A percentile compares a stretch with the other conserved stretches of the same genome.
phyloP scores from a whole-genome alignment of 2,329 filamentous ascomycete genomes.

The Emergomyces pasteurianus region DNA sequence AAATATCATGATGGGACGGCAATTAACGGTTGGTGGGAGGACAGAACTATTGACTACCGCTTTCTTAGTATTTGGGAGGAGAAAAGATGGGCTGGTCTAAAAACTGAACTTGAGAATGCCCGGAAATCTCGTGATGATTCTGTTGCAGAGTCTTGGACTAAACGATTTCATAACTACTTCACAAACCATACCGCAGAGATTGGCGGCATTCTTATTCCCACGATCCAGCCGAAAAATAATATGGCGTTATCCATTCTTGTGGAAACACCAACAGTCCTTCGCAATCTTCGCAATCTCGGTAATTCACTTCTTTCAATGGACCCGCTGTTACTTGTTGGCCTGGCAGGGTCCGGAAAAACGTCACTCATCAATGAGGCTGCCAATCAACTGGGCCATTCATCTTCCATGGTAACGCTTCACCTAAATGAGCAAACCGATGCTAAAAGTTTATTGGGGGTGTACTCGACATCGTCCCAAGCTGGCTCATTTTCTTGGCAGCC shows the following conservation, averaged over 20 bases:
- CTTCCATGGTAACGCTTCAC: slow-evolving; percentile 83
- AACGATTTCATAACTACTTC: slow-evolving; percentile 27
- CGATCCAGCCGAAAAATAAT: slow-evolving; percentile 27
- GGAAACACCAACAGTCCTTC: slow-evolving; percentile 57
- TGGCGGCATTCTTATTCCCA: slow-evolving; percentile 55
- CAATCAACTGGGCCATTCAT: slow-evolving; percentile 62
- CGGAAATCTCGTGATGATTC: slow-evolving; percentile 15
- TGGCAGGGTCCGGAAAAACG: slow-evolving; percentile 84
- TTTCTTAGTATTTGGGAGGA: slow-evolving; percentile 58
- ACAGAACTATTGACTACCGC: slow-evolving; percentile 60
- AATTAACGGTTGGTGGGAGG: slow-evolving; percentile 64
- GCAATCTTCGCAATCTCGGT: slow-evolving; percentile 61
- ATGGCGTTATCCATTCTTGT: slow-evolving; percentile 45
- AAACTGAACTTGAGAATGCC: slow-evolving; percentile 15
- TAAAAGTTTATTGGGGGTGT: slow-evolving; percentile 89
- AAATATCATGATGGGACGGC: slow-evolving; percentile 52
- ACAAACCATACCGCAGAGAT: slow-evolving; percentile 53
- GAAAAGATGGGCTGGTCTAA: slow-evolving; percentile 41
- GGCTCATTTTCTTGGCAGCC: slow-evolving; percentile 87
- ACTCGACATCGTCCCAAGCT: slow-evolving; percentile 76
- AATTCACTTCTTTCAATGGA: slow-evolving; percentile 52
- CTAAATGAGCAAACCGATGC: slow-evolving; percentile 97
- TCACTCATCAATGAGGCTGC: slow-evolving; percentile 73
- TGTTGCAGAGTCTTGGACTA: slow-evolving; percentile 17
- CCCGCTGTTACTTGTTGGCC: slow-evolving; percentile 69